Conservation (phyloP, 371 early-diverging fungal genomes). For the Mucor circinelloides region DNA sequence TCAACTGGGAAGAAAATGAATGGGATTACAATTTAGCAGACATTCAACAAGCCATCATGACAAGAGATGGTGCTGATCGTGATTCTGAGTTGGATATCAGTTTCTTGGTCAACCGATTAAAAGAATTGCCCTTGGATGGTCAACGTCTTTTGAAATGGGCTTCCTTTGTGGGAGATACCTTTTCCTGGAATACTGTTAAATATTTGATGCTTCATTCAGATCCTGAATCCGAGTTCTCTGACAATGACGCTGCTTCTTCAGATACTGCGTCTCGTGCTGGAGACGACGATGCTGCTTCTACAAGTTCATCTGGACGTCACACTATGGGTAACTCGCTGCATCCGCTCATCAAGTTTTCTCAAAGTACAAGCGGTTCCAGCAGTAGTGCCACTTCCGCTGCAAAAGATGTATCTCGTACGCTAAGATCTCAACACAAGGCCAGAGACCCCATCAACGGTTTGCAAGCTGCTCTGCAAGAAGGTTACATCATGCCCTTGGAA, state of each 20-base stretch:
- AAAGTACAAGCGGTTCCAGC: not conserved
- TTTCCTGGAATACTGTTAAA: slow-evolving; percentile 47
- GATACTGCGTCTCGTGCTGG: not conserved
- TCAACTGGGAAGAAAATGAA: slow-evolving; percentile 50
- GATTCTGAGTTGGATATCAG: slow-evolving; percentile 37
- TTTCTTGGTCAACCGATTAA: slow-evolving; percentile 35
- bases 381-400: not conserved
- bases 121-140: slow-evolving; percentile 38
- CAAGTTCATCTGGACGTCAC: not conserved
- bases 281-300: not conserved
- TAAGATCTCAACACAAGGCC: not conserved
- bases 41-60: slow-evolving; percentile 30
- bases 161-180: slow-evolving; percentile 48
- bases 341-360: slow-evolving; percentile 10
- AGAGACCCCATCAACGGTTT: slow-evolving; percentile 47
- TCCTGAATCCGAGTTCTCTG: slow-evolving; percentile 36
- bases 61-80: slow-evolving; percentile 12
- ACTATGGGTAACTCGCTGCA: not conserved
- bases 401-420: not conserved
- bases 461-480: slow-evolving; percentile 50
- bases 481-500: slow-evolving; percentile 44
- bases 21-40: slow-evolving; percentile 46
- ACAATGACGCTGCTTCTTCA: slow-evolving; percentile 10
- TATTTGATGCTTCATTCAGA: slow-evolving; percentile 39
- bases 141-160: slow-evolving; percentile 46